Base-by-base conservation (phyloP, 2,329 filamentous ascomycete genomes). In the Aureobasidium zeae region DNA sequence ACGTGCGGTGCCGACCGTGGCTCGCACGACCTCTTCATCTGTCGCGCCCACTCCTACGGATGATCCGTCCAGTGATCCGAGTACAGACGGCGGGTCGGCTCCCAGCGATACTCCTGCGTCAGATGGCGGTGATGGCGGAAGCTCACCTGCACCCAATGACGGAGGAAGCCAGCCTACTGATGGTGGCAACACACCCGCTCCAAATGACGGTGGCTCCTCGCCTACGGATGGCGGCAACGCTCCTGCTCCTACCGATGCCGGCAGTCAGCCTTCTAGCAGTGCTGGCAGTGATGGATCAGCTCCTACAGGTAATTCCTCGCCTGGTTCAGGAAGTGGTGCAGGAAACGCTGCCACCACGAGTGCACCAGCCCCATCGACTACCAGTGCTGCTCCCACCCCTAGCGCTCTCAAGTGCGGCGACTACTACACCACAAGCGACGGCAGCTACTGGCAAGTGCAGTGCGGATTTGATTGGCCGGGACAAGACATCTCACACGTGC, bases 361-460 rank as follows among this genome's bases (percentile, higher is more conserved):
- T 10, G 6, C 41, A 26, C n/a, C 39, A 19, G 8, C 17, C 8
- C 22, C 32, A 5, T 15, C 25, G 26, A 31, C 34, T 4, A 31
- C 33, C 19, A 21, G 8, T 10, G 15, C 13, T n/a, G 13, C 34
- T 11, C 36, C 43, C 6, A 33, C 22, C n/a, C 34, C 34, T n/a
- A 37, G 29, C 26, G 36, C 34, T 13, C 25, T 31, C 7, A 38
- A 38, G 32, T 45, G 43, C 20, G 43, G 43, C 12, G 33, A 37
- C 19, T 34, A 31, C 11, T 37, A 37, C 26, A 38, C 32, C 9
- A 33, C 43, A 21, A 19, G 16, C 19, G 43, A 45, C 32, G 43
- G 43, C 13, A 34, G 22, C 7, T 32, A 31, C 13, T 45, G 25
- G 25, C 33, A 45, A 11, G 36, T 37, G 2, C 15, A 24, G 7